Conservation (phyloP, 345 rosid genomes). For the Melaleuca alternifolia region DNA sequence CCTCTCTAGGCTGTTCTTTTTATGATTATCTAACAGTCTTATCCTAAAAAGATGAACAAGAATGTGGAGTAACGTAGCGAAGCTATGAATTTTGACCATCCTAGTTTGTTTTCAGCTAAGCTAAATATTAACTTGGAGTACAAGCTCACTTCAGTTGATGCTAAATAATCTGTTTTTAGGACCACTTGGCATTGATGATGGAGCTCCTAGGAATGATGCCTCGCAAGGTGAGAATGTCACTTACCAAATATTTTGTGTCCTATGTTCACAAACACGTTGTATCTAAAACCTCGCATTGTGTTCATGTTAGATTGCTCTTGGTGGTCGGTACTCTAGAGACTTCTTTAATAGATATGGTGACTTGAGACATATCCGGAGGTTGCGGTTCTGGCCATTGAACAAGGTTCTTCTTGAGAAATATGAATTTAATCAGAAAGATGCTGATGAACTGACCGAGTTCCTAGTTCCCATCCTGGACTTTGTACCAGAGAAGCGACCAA, state of each 20-base stretch:
- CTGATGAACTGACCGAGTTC: slow-evolving; percentile 44
- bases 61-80: neutral
- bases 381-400: slow-evolving; percentile 62
- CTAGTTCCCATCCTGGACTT: slow-evolving; percentile 58
- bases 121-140: neutral
- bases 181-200: slow-evolving; percentile 71
- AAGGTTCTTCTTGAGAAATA: slow-evolving; percentile 61
- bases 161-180: slow-evolving; percentile 21
- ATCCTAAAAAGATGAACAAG: neutral
- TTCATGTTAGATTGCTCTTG: slow-evolving; percentile 42
- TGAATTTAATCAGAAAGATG: slow-evolving; percentile 51
- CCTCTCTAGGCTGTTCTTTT: neutral
- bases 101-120: neutral
- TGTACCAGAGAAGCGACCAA: slow-evolving; percentile 62
- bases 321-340: slow-evolving; percentile 65
- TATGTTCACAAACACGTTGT: neutral
- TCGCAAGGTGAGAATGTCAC: slow-evolving; percentile 44
- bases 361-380: slow-evolving; percentile 56
- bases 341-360: slow-evolving; percentile 67
- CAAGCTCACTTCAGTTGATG: neutral
- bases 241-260: neutral
- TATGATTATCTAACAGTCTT: neutral
- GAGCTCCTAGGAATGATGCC: slow-evolving; percentile 85
- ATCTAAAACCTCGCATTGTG: neutral
- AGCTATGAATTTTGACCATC: neutral